Evolutionary conservation across 2,329 filamentous ascomycete genomes (phyloP), one percentile per base, ranked within the genome.

Genomic region (Fusarium sp.): DNA sequence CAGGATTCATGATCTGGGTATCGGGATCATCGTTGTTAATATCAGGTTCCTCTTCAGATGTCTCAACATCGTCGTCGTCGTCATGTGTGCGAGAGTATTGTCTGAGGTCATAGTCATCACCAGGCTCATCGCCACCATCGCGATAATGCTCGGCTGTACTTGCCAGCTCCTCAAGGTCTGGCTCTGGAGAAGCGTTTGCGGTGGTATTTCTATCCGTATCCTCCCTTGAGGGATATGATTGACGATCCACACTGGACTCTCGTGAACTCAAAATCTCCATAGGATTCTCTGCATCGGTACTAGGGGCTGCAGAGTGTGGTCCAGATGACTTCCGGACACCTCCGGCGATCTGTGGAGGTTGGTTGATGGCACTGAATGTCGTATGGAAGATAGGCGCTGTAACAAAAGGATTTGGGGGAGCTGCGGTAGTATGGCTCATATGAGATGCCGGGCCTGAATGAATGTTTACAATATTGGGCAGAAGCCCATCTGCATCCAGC

Each of bases 61-160:
- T 65, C 14, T 75, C 70, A 25, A 69, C 60, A 9, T 75, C 71
- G 21, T 76, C 73, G 15, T 74, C 75, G 21, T 76, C 74, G 41
- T 72, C 70, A 32, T 66, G 70, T 25, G 73, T 63, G 36, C 63
- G 60, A 41, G 71, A 70, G 49, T 75, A 75, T 35, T 74, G 74
- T 43, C 72, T 59, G 25, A 75, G 58, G 41, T 75, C 72, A 23
- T 75, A 75, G 50, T 75, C 73, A 29, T 75, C 72, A 11, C 74
- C 73, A 32, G 67, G 61, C 17, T 69, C 51, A 14, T 74, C 71
- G 2, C 68, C 67, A 15, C 66, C 69, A 46, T 73, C 68, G 17
- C 57, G 59, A 41, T 68, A 61, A 41, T 59, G 52, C 9, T 69
- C 69, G 38, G 58, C 58, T 50, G 67, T 68, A 37, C 57, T 65